These are phyloP conservation scores for Tolypocladium paradoxum DNA, from an alignment of 2,329 filamentous ascomycete species.

Conservation along the genomic window DNA sequence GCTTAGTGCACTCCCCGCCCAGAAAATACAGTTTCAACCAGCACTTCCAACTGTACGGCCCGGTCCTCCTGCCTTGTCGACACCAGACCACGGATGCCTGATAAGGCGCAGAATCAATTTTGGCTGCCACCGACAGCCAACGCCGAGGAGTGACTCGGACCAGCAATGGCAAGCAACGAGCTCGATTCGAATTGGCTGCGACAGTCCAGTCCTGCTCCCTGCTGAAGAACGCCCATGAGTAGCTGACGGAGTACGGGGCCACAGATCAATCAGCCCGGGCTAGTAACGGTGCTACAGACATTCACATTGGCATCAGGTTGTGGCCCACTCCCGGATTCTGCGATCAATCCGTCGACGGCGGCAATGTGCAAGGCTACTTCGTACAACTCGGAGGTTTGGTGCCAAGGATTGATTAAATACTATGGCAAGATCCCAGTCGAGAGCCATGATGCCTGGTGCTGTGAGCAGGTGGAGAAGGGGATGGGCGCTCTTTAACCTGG, in stretches of 20 bases:
- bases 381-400: neutral
- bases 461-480: neutral
- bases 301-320: neutral
- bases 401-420: neutral
- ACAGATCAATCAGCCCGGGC: no score
- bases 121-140: neutral
- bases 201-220: neutral
- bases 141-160: no score
- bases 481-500: neutral
- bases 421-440: neutral
- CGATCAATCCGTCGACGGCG: neutral
- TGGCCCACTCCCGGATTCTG: neutral
- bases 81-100: neutral
- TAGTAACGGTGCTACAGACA: neutral
- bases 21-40: neutral
- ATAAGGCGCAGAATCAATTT: neutral
- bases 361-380: no score
- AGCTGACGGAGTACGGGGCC: no score
- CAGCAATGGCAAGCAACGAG: neutral
- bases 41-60: neutral
- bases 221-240: no score
- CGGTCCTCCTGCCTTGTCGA: neutral
- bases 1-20: neutral
- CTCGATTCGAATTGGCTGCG: neutral
- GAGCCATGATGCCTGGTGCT: neutral